Evolutionary conservation across 345 rosid species (phyloP).

Genomic region (Lepidium sativum): DNA sequence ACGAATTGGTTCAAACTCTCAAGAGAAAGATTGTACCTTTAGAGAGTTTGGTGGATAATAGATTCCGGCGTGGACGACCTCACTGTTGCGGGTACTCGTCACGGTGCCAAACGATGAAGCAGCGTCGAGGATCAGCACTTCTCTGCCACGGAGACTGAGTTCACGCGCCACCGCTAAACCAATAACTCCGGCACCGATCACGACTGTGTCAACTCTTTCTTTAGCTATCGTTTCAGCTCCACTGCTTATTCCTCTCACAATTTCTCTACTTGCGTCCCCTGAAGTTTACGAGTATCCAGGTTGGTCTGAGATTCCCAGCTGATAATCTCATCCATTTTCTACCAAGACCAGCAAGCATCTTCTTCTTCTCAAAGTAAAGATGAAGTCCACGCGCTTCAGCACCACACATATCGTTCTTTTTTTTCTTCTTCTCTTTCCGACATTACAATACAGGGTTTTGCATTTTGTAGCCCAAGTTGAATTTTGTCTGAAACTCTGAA

Average conservation of each 20-base stretch:
- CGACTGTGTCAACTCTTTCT: conserved; percentile 76
- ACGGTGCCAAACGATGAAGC: conserved; percentile 78
- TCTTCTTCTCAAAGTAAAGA: background rate
- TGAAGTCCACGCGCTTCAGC: background rate
- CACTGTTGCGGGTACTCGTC: conserved; percentile 80
- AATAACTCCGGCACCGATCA: conserved; percentile 88
- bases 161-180: conserved; percentile 76
- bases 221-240: conserved; percentile 23
- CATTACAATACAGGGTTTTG: background rate
- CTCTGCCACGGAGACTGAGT: conserved; percentile 51
- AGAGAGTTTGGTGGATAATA: conserved; percentile 71
- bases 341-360: conserved; percentile 7
- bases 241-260: conserved; percentile 4
- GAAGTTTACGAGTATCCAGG: background rate
- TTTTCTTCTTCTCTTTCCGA: background rate
- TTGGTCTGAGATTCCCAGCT: background rate
- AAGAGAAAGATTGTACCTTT: conserved; percentile 35
- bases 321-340: conserved; percentile 19
- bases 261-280: background rate
- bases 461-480: background rate
- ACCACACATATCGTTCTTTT: background rate
- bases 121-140: conserved; percentile 70
- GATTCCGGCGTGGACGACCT: conserved; percentile 93
- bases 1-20: background rate
- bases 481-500: background rate